Base-by-base conservation (phyloP, 108 stramenopile genomes). In the Pseudonitzschia delicatissima region DNA sequence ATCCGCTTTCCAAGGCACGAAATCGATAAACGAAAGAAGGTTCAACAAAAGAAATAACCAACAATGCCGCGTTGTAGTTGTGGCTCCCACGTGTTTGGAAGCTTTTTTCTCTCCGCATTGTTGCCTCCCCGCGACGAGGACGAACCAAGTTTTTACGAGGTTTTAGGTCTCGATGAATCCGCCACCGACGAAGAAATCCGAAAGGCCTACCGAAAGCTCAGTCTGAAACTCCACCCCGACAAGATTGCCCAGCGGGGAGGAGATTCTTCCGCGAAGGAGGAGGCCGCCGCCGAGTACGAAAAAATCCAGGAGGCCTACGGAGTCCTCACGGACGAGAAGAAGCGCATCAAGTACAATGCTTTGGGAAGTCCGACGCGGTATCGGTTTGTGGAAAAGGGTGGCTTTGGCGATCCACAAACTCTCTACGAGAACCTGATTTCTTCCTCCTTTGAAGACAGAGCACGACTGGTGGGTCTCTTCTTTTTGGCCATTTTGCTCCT, bases 171-270 rank as follows among this genome's bases (percentile, higher is more conserved):
- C 15, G 31, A 70, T 29, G 58, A 50, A 27, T 65, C 63, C 62
- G 85, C 87, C 20, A 83, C 74, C 4, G 57, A 73, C 9, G 89
- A 91, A 36, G 83, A 87, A 45, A 77, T 93, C 52, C 80, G 85
- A 65, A 90, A 87, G 68, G 92, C 92, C 28, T 93, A 93, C 81
- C 74, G 81, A 50, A 85, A 87, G 42, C 73, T 71, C 21, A 80
- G 80, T 8, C 72, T 93, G 44, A 67, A 68, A 66, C 66, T 88
- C 53, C 92, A 93, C 55, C 92, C 92, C 51, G 92, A 93, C 67
- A 93, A 91, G 57, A 44, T 91, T 26, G 83, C 85, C 11, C 92
- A 93, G 76, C 87, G 87, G 1, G 82, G 87, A 18, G 83, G 57
- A 17, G 48, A 78, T 26, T 55, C 73, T 6, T 76, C 70, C 33